Base-by-base conservation (phyloP, 2,329 filamentous ascomycete genomes). In the Periconia digitata region DNA sequence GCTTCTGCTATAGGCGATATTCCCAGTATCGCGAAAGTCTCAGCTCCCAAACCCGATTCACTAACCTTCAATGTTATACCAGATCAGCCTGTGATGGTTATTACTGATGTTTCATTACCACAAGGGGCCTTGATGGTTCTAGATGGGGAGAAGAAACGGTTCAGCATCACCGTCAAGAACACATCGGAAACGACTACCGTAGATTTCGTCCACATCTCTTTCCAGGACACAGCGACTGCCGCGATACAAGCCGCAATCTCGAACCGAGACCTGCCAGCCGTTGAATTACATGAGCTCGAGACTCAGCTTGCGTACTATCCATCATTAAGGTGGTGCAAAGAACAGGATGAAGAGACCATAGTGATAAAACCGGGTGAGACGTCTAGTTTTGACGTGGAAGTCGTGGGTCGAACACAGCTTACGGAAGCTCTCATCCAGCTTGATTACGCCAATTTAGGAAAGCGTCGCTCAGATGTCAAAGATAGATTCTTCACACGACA, bases 111-210 rank as follows among this genome's bases (percentile, higher is more conserved):
- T 3, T 90, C 87, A 12, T 78, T 96, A 1, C 83, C 87, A 0
- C 92, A 96, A 63, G 89, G 88, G 18, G 89, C 90, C 8, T 76
- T 96, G 29, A 96, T 96, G 91, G 81, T 99, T 10, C 78, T 99
- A 6, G 92, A 97, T 73, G 94, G 94, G 37, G 92, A 99, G 71
- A 82, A 81, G 18, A 86, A 85, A 58, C 76, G 77, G 0, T 95
- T 97, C 64, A 86, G 83, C 0, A 80, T 96, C 15, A 92, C 87
- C 0, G 74, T 97, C 13, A 82, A 87, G 56, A 99, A 99, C 56
- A 76, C 84, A 8, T 94, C 90, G 0, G 58, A 51, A 17, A 68
- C 78, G 1, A 91, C 87, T 1, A 78, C 89, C 1, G 89, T 90
- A 1, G 90, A 96, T 64, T 86, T 97, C 46, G 75, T 96, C 29